phyloP scores from a whole-genome alignment of 176 grass and related monocot species.

The Thalia dealbata region DNA sequence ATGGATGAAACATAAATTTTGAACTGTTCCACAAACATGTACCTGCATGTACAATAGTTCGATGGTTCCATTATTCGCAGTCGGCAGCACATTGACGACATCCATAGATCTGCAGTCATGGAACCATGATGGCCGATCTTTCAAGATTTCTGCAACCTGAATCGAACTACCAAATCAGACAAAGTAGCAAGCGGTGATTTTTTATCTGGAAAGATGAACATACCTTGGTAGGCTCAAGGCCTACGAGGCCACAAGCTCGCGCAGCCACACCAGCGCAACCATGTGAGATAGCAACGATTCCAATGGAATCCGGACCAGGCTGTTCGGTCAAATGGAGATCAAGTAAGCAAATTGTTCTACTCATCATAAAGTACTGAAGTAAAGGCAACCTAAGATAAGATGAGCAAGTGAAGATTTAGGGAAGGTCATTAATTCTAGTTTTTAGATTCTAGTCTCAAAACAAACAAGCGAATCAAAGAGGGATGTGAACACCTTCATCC shows the following conservation, averaged over 20 bases:
- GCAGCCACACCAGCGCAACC: constrained; percentile 78
- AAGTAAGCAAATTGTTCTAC: background rate
- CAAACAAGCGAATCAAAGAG: background rate
- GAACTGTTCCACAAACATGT: background rate
- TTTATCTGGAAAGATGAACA: constrained; percentile 5
- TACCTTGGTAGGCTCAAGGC: constrained; percentile 91
- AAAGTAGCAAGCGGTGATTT: background rate
- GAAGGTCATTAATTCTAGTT: too few species aligned
- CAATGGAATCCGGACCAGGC: constrained; percentile 99
- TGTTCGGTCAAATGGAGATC: constrained; percentile 15
- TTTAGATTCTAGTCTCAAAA: too few species aligned
- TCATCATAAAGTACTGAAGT: background rate
- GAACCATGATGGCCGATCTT: too few species aligned
- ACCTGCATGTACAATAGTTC: constrained; percentile 99
- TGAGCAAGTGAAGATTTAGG: background rate
- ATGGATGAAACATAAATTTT: background rate
- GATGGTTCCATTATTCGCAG: constrained; percentile 57
- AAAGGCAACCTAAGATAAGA: background rate
- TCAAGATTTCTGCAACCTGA: constrained; percentile 34
- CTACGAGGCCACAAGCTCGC: constrained; percentile 82
- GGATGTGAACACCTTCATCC: constrained; percentile 58
- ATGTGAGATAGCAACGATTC: constrained; percentile 98
- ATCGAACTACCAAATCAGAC: background rate
- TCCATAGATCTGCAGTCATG: constrained; percentile 58
- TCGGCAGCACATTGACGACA: constrained; percentile 55